Evolutionary conservation across 108 stramenopile genomes (phyloP).

Genomic region (Pseudonitzschia pungens): DNA sequence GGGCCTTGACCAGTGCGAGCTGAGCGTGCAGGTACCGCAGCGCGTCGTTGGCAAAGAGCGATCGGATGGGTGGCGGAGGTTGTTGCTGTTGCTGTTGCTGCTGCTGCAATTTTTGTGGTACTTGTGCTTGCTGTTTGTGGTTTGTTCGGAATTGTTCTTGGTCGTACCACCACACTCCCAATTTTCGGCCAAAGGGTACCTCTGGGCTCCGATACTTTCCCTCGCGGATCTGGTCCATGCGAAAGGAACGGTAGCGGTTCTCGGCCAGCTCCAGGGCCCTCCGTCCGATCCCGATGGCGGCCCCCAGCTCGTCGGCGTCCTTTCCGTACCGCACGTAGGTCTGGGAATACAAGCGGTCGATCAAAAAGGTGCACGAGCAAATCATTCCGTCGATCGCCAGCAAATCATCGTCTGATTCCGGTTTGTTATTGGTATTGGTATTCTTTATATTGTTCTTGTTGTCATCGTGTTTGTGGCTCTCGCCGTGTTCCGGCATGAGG

Average conservation of each 20-base stretch:
- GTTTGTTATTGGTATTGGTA: not conserved
- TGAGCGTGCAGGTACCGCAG: not conserved
- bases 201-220: not conserved
- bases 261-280: not conserved
- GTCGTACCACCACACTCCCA: too few species aligned
- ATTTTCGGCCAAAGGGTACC: too few species aligned
- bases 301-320: not conserved
- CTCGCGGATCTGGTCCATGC: not conserved
- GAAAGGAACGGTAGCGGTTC: not conserved
- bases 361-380: not conserved
- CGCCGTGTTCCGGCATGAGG: not conserved
- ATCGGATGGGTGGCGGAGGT: conserved; percentile 1
- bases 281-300: not conserved
- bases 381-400: conserved; percentile 4
- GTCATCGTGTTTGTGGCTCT: not conserved
- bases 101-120: not conserved
- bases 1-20: conserved; percentile 3
- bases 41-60: conserved; percentile 2
- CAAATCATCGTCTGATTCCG: not conserved
- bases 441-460: not conserved
- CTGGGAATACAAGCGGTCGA: conserved; percentile 11
- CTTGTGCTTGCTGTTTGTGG: too few species aligned
- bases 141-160: too few species aligned
- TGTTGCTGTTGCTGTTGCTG: not conserved
- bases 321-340: not conserved